phyloP scores from a whole-genome alignment of 257 asterid species.

The Lycium ferocissimum region DNA sequence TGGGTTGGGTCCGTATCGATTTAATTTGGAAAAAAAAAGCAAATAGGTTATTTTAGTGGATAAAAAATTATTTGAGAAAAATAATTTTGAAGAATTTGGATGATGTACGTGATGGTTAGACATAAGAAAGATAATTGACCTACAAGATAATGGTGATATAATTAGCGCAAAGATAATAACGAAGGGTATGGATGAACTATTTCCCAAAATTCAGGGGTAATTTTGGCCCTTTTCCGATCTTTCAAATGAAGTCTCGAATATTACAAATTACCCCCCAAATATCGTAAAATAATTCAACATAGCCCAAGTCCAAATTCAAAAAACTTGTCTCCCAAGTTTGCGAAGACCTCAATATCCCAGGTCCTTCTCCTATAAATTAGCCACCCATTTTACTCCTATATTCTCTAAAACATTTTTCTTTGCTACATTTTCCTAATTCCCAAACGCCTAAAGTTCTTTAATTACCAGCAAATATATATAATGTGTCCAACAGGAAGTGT shows the following conservation, averaged over 20 bases:
- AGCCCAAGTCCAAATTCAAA: background rate
- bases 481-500: slow-evolving; percentile 82
- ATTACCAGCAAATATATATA: background rate
- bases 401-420: background rate
- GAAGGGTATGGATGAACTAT: too few relatives aligned
- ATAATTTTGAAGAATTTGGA: too few relatives aligned
- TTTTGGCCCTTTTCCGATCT: too few relatives aligned
- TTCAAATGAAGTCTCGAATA: background rate
- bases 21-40: too few relatives aligned
- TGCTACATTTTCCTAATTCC: background rate
- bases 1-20: too few relatives aligned
- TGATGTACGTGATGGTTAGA: too few relatives aligned
- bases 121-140: too few relatives aligned
- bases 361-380: slow-evolving; percentile 20
- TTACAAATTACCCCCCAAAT: background rate
- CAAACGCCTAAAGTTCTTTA: background rate
- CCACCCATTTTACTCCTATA: background rate
- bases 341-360: background rate
- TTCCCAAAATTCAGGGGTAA: too few relatives aligned
- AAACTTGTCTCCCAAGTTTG: background rate
- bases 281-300: background rate
- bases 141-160: too few relatives aligned
- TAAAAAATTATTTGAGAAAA: too few relatives aligned
- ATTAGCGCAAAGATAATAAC: too few relatives aligned
- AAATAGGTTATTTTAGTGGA: too few relatives aligned